These are phyloP conservation scores for Leishmania amazonensis DNA, from an alignment of 208 protist genomes.

Conservation along the genomic window DNA sequence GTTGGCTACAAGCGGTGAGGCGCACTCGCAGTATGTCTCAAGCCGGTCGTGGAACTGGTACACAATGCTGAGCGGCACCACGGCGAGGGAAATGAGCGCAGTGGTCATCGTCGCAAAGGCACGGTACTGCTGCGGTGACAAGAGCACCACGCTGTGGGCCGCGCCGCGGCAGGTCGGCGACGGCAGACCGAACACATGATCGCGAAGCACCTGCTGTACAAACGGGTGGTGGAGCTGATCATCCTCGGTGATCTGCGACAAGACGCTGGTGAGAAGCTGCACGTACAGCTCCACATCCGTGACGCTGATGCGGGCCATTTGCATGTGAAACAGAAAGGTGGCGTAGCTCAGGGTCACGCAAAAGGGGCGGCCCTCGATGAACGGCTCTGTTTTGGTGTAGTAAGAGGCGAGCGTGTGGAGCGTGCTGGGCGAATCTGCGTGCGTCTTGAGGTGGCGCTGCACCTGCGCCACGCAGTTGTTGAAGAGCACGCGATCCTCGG, in stretches of 20 bases:
- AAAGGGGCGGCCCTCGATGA: conserved; percentile 82
- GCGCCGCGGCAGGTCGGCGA: conserved; percentile 72
- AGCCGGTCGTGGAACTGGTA: conserved; percentile 89
- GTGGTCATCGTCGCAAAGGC: conserved; percentile 75
- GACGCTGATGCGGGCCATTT: conserved; percentile 87
- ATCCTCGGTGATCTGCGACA: conserved; percentile 69
- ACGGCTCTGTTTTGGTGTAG: conserved; percentile 77
- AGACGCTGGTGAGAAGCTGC: conserved; percentile 69
- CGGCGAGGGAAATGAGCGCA: conserved; percentile 53
- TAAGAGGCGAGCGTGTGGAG: conserved; percentile 88
- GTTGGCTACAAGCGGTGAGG: conserved; percentile 82
- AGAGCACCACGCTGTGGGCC: conserved; percentile 81
- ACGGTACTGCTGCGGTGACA: conserved; percentile 83
- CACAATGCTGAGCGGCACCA: conserved; percentile 70
- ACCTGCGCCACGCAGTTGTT: conserved; percentile 82
- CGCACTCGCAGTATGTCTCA: conserved; percentile 62
- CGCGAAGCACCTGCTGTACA: conserved; percentile 81
- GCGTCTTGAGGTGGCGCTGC: conserved; percentile 78
- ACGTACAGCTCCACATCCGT: conserved; percentile 86
- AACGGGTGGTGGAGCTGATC: conserved; percentile 77
- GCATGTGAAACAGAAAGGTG: conserved; percentile 91
- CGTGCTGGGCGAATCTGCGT: conserved; percentile 69
- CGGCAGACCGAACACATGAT: conserved; percentile 85
- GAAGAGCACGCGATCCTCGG: conserved; percentile 66
- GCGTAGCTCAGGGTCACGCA: conserved; percentile 88